Conservation (phyloP, 345 rosid species). For the Conringia planisiliqua region DNA sequence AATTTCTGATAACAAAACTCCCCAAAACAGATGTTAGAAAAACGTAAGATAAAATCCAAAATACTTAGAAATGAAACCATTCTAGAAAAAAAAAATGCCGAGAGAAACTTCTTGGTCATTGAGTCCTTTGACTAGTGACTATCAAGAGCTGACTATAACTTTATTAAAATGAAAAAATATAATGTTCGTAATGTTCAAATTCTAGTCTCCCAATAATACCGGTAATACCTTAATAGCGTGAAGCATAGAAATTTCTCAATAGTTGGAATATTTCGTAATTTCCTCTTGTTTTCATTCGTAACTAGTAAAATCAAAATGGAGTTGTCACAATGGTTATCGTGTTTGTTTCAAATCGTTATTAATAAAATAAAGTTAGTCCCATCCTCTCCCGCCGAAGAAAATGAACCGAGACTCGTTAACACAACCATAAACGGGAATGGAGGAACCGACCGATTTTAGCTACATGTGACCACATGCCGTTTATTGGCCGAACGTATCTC, state of each 20-base stretch:
- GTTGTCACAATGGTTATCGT: neutral
- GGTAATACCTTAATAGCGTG: slow-evolving; percentile 13
- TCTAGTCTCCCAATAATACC: slow-evolving; percentile 6
- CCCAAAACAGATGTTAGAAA: neutral
- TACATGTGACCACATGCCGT: slow-evolving; percentile 32
- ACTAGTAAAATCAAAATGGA: neutral
- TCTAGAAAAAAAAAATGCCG: neutral
- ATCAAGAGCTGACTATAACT: slow-evolving; percentile 8
- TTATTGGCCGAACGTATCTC: neutral
- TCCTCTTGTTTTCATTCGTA: neutral
- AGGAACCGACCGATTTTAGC: slow-evolving; percentile 31
- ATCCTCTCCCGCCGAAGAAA: slow-evolving; percentile 22
- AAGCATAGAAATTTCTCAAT: neutral
- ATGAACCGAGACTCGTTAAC: slow-evolving; percentile 24
- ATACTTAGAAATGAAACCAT: neutral
- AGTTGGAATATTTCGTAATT: neutral
- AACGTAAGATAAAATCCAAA: neutral
- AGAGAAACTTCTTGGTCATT: slow-evolving; percentile 14
- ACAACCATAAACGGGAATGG: slow-evolving; percentile 23
- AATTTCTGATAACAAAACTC: neutral
- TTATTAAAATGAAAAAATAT: neutral
- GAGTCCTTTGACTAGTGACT: slow-evolving; percentile 12
- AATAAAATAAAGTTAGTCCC: slow-evolving; percentile 2
- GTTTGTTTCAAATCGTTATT: neutral
- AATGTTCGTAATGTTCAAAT: neutral